Base-by-base conservation (phyloP, 495 filamentous ascomycete species). In the Xylaria acuta region DNA sequence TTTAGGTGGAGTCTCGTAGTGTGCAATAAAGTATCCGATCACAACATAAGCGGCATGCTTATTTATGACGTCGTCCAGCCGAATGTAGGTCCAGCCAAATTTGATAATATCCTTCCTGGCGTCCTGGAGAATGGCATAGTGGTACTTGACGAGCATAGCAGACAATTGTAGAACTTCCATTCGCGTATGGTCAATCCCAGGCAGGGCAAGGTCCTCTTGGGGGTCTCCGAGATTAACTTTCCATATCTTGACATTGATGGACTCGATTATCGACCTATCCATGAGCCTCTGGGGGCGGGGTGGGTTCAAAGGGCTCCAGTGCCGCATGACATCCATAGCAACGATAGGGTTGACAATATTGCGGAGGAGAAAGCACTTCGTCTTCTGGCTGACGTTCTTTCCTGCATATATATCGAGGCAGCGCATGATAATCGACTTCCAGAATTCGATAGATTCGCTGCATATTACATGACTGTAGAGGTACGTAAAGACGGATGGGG, bases 21-120 rank as follows among this genome's bases (percentile, higher is more conserved):
- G 92, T 0, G 94, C 93, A 73, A 98, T 97, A 84, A 99, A 99
- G 81, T 97, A 98, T 11, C 92, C 95, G 73, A 98, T 97, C 4
- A 98, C 88, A 14, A 98, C 95, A 78, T 99, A 98, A 8, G 97
- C 95, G 25, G 95, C 97, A 79, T 98, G 94, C 78, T 99, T 99
- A 84, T 98, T 98, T 85, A 99, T 97, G 72, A 97, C 93, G 79
- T 99, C 97, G 79, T 99, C 97, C 30, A 99, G 89, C 22, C 93
- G 90, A 70, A 98, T 98, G 78, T 96, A 98, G 36, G 94, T 98
- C 97, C 97, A 99, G 5, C 94, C 94, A 80, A 98, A 98, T 80
- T 97, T 98, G 76, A 99, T 98, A 71, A 99, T 93, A 72, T 99
- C 97, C 80, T 98, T 99, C 27, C 97, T 92, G 6, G 93, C 92